Evolutionary conservation across 2,329 filamentous ascomycete species (phyloP).

Genomic region (Exophiala viscosa): DNA sequence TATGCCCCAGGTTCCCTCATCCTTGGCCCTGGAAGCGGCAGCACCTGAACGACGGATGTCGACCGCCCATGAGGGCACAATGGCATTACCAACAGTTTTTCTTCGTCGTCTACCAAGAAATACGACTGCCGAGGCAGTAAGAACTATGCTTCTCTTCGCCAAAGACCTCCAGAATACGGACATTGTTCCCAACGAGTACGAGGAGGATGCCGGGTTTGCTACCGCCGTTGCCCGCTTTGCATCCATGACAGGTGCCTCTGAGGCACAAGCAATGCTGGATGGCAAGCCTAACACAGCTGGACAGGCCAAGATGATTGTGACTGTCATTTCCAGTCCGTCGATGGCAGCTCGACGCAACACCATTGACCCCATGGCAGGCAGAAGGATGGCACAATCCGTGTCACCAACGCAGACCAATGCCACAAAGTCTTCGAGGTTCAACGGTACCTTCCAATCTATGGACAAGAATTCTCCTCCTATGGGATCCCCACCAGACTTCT

Average conservation of each 20-base stretch:
- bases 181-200: slow-evolving; percentile 52
- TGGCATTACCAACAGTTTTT: slow-evolving; percentile 42
- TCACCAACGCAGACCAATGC: slow-evolving; percentile 37
- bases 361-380: slow-evolving; percentile 49
- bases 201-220: slow-evolving; percentile 55
- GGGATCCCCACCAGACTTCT: slow-evolving; percentile 47
- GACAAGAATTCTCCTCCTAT: slow-evolving; percentile 52
- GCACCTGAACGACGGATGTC: slow-evolving; percentile 27
- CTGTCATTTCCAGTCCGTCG: slow-evolving; percentile 46
- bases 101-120: slow-evolving; percentile 59
- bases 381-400: slow-evolving; percentile 30
- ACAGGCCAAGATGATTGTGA: slow-evolving; percentile 56
- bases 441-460: slow-evolving; percentile 58
- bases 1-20: slow-evolving; percentile 6
- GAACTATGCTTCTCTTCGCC: slow-evolving; percentile 63
- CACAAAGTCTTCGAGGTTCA: slow-evolving; percentile 57
- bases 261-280: slow-evolving; percentile 57
- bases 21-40: slow-evolving; percentile 15
- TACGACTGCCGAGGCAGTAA: slow-evolving; percentile 56
- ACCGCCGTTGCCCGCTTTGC: slow-evolving; percentile 59
- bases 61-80: slow-evolving; percentile 23
- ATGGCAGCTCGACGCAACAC: slow-evolving; percentile 47
- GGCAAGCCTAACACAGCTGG: slow-evolving; percentile 61
- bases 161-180: slow-evolving; percentile 60
- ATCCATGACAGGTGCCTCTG: slow-evolving; percentile 54